phyloP scores from a whole-genome alignment of 345 rosid genomes.

The Clausena lansium region DNA sequence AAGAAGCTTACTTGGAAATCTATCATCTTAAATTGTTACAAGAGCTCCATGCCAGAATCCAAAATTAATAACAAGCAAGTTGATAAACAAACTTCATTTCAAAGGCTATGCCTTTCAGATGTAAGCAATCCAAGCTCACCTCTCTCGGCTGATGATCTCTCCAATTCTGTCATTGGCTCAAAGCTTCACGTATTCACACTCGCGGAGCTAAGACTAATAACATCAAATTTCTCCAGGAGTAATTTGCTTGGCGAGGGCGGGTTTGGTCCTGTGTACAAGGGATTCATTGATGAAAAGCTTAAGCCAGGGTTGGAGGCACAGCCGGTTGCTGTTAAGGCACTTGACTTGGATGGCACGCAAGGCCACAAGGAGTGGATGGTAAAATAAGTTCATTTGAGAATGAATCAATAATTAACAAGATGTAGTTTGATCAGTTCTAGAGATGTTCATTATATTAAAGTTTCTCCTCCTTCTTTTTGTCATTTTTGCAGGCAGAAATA shows the following conservation, averaged over 20 bases:
- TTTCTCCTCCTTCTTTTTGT: background rate
- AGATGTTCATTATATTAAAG: background rate
- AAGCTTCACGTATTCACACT: conserved; percentile 53
- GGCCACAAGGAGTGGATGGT: conserved; percentile 94
- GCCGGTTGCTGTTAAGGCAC: conserved; percentile 75
- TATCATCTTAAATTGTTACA: conserved; percentile 45
- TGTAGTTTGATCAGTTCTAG: background rate
- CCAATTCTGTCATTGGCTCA: conserved; percentile 54
- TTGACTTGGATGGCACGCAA: conserved; percentile 64
- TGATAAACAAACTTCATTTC: conserved; percentile 39
- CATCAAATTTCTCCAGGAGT: conserved; percentile 49
- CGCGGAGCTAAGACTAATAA: conserved; percentile 47
- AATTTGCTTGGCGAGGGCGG: conserved; percentile 78
- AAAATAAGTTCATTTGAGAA: background rate
- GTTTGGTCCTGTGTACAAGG: conserved; percentile 78
- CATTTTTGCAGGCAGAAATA: conserved; percentile 64
- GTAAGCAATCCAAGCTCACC: conserved; percentile 56
- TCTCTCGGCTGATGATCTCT: conserved; percentile 53
- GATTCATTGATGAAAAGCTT: conserved; percentile 55
- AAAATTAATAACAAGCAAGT: background rate
- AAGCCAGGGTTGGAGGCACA: conserved; percentile 58
- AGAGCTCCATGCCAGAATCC: conserved; percentile 20
- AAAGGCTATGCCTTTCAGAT: conserved; percentile 52
- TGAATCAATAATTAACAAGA: no score
- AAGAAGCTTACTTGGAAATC: conserved; percentile 47